Evolutionary conservation across 768 basidiomycete species (phyloP), one percentile per base, ranked within the genome.

Genomic region (Russula virescens): DNA sequence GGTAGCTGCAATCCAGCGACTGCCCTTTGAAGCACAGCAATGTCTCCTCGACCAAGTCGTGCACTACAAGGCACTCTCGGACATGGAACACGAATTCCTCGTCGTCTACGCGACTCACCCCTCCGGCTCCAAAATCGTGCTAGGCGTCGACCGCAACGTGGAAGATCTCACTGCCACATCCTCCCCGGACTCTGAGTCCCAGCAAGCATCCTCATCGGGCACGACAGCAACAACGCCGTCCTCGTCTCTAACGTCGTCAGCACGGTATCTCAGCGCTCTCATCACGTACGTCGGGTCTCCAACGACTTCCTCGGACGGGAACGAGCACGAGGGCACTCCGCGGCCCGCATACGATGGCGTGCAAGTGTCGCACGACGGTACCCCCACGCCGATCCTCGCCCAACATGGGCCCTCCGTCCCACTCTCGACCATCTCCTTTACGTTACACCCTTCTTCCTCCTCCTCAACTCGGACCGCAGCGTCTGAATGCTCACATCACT

Each of bases 71-170:
- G 59, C 61, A 18, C 42, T 52, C 40, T 45, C 49, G 13, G 61
- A 60, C 42, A 68, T 68, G 67, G 67, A 68, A 23, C 67, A 68
- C 61, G 67, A 68, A 46, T 63, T 60, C 35, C 67, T 68, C 47
- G 16, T 68, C 51, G 45, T 68, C 18, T 28, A 62, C 45, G 61
- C 52, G 8, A 21, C 21, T 2, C 58, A 61, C 26, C 61, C 65
- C 2, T 63, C 58, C n/a, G 65, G 65, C 25, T 31, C 61, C n/a
- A 51, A 52, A 26, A 40, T 66, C 51, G 57, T 66, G 5, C 58
- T 68, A 11, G 61, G 65, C 43, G 51, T 68, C 45, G 67, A 68
- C 58, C 67, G 67, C 34, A 68, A 68, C n/a, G 67, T 58, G 2
- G 54, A 60, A 21, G 54, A 19, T 5, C 31, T 58, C 43, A 9